phyloP scores from a whole-genome alignment of 345 rosid genomes.

The Melastoma malabathricum region DNA sequence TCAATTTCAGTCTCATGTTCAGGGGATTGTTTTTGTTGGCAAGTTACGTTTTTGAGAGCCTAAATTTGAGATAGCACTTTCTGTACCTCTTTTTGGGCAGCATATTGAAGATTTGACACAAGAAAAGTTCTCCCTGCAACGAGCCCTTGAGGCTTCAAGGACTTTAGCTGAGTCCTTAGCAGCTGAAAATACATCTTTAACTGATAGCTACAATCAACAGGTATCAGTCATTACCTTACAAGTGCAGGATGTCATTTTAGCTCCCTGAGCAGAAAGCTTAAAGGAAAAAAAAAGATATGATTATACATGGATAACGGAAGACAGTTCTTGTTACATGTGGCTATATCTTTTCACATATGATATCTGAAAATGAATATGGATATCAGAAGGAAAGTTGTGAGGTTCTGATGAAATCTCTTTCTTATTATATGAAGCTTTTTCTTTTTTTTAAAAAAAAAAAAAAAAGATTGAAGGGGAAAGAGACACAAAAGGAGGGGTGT shows the following conservation, averaged over 20 bases:
- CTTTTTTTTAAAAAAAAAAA: neutral
- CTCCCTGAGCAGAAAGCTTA: too few relatives aligned
- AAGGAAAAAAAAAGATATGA: too few relatives aligned
- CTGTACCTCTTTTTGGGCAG: conserved; percentile 25
- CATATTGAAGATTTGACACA: conserved; percentile 97
- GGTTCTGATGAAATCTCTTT: too few relatives aligned
- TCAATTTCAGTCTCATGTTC: too few relatives aligned
- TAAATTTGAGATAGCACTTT: neutral
- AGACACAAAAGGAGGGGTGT: neutral
- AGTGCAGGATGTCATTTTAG: too few relatives aligned
- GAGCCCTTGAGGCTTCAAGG: conserved; percentile 94
- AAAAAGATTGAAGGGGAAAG: neutral
- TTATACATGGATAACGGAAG: too few relatives aligned
- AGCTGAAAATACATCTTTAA: conserved; percentile 84
- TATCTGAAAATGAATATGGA: too few relatives aligned
- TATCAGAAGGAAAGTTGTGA: too few relatives aligned
- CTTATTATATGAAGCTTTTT: neutral
- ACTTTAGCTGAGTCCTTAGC: conserved; percentile 89
- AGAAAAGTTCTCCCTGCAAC: conserved; percentile 88
- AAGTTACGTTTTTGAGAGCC: too few relatives aligned
- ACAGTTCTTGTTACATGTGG: too few relatives aligned
- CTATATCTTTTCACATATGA: too few relatives aligned
- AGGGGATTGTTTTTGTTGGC: too few relatives aligned
- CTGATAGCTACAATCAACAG: conserved; percentile 93
- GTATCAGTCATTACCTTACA: conserved; percentile 13